Base-by-base conservation (phyloP, 768 basidiomycete genomes). In the Lepiota venenata region DNA sequence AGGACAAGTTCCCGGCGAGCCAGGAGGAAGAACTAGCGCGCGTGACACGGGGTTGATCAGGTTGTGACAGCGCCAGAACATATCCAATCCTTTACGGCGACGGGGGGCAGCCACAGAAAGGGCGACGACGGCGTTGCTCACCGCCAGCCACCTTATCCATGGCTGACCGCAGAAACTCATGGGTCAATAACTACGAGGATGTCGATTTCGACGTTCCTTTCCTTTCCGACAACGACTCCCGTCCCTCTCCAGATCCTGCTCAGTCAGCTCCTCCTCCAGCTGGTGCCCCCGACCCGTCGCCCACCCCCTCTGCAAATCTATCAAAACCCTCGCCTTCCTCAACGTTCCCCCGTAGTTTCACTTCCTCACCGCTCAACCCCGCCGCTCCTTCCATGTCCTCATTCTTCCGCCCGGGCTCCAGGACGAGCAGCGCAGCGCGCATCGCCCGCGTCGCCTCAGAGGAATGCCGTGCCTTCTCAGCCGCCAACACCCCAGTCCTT, bases 101-200 rank as follows among this genome's bases (percentile, higher is more conserved):
- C 35, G 25, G 32, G 25, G 32, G 45, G 27, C 43, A 44, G 44
- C 4, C 46, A 47, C 18, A 29, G 32, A 36, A 29, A 21, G 18
- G 35, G n/a, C n/a, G n/a, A n/a, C 35, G 32, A 35, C 20, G 18
- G 22, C 14, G 25, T 14, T 18, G 25, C 21, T 40, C 40, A 38
- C 25, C 22, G 27, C 32, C 21, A 25, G 18, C 27, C 25, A 27
- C 35, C 61, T 27, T 15, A n/a, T n/a, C 12, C n/a, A 60, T 58
- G 56, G 40, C 52, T 15, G 50, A 43, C n/a, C 56, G 32, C 0
- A 47, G 49, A 1, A 38, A 54, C 14, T 52, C 64, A 39, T 66
- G 68, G 63, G 48, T 59, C 22, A 58, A 63, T 27, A 54, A 61
- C 49, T 57, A 59, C 47, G 61, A 63, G 38, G 63, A 63, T 1